phyloP scores from a whole-genome alignment of 805 yeast genomes.

The Schwanniomyces yamadae region DNA sequence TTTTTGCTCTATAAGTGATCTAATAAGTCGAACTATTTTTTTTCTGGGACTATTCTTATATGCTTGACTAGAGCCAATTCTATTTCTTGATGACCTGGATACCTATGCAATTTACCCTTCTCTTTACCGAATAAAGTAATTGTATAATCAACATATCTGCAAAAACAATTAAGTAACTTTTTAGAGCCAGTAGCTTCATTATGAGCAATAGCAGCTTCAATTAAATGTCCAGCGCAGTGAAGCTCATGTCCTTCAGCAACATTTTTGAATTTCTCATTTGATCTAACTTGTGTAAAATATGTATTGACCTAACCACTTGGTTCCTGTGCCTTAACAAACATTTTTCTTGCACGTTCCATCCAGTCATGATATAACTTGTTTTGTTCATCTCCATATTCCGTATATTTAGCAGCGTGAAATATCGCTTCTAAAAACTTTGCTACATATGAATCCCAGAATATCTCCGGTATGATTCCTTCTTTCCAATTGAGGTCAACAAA shows the following conservation, averaged over 20 bases:
- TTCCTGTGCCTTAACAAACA: slow-evolving; percentile 19
- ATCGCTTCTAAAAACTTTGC: slow-evolving; percentile 22
- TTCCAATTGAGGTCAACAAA: slow-evolving; percentile 13
- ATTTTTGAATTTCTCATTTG: slow-evolving; percentile 27
- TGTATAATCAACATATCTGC: slow-evolving; percentile 18
- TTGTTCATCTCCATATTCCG: slow-evolving; percentile 6
- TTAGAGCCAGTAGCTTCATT: slow-evolving; percentile 14
- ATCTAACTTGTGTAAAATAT: slow-evolving; percentile 18
- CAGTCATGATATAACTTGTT: slow-evolving; percentile 10
- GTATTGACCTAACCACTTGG: slow-evolving; percentile 22
- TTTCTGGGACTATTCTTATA: slow-evolving; percentile 12
- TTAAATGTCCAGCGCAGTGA: slow-evolving; percentile 22
- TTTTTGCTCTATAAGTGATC: slow-evolving; percentile 20
- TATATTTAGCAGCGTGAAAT: slow-evolving; percentile 16
- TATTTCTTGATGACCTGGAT: slow-evolving; percentile 25
- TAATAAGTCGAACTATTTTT: slow-evolving; percentile 15
- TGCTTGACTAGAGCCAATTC: slow-evolving; percentile 22
- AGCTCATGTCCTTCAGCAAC: slow-evolving; percentile 14
- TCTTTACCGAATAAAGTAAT: slow-evolving; percentile 16
- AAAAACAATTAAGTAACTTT: slow-evolving; percentile 13
- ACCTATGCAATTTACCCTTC: slow-evolving; percentile 15
- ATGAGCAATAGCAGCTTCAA: slow-evolving; percentile 23
- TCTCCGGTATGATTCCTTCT: slow-evolving; percentile 14
- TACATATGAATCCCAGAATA: slow-evolving; percentile 24
- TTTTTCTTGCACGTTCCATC: slow-evolving; percentile 15